phyloP scores from a whole-genome alignment of 139 green algal species.

The Zygnema cylindricum region DNA sequence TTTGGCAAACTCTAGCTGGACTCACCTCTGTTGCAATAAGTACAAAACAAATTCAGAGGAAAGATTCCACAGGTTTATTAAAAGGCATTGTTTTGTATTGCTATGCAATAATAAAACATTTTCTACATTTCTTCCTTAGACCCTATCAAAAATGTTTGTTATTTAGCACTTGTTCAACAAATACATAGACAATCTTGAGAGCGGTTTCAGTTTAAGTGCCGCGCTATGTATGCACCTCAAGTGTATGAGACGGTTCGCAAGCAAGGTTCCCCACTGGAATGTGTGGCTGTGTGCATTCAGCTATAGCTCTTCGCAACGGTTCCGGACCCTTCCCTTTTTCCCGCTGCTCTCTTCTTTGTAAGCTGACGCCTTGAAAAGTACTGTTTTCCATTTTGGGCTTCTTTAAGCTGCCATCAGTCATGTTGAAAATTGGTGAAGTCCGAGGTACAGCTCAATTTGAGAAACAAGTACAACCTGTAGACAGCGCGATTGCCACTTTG shows the following conservation, averaged over 20 bases:
- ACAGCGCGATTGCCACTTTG: too few relatives aligned
- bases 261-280: neutral
- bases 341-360: neutral
- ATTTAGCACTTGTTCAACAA: too few relatives aligned
- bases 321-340: constrained; percentile 32
- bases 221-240: neutral
- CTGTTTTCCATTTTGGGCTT: neutral
- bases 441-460: too few relatives aligned
- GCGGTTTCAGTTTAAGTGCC: neutral
- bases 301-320: constrained; percentile 44
- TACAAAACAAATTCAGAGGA: too few relatives aligned
- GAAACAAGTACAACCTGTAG: too few relatives aligned
- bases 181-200: neutral
- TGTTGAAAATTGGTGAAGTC: too few relatives aligned
- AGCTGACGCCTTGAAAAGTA: neutral
- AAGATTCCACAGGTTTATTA: too few relatives aligned
- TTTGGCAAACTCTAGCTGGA: too few relatives aligned
- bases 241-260: constrained; percentile 7
- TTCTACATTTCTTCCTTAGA: neutral
- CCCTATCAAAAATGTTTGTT: neutral
- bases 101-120: neutral
- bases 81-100: neutral
- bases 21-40: too few relatives aligned
- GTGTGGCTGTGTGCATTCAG: constrained; percentile 49
- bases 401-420: neutral